Evolutionary conservation across 2,329 filamentous ascomycete species (phyloP).

Genomic region (Colletotrichum aenigma): DNA sequence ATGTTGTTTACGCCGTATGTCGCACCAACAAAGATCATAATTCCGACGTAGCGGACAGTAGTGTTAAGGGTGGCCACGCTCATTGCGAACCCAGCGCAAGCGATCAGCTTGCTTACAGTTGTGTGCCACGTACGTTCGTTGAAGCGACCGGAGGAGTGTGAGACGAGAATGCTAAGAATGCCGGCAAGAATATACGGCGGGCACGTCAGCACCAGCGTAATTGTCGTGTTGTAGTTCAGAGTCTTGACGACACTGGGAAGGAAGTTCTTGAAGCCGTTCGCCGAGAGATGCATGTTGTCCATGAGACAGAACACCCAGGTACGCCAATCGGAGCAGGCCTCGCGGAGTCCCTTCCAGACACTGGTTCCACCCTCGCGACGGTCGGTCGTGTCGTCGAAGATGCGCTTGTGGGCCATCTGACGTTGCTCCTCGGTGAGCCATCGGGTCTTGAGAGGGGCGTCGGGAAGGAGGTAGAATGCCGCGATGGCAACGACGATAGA

Average conservation of each 20-base stretch:
- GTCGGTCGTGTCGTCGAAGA: constrained; percentile 31
- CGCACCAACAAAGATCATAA: constrained; percentile 40
- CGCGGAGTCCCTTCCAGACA: constrained; percentile 45
- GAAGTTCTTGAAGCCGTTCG: constrained; percentile 47
- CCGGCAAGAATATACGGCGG: constrained; percentile 49
- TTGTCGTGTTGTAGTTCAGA: constrained; percentile 44
- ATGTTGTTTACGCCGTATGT: constrained; percentile 45
- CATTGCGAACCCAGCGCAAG: constrained; percentile 32
- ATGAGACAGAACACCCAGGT: constrained; percentile 55
- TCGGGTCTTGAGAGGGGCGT: constrained; percentile 39
- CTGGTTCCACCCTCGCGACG: constrained; percentile 40
- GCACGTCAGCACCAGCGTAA: constrained; percentile 50
- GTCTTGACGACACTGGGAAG: constrained; percentile 42
- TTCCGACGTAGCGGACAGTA: constrained; percentile 23
- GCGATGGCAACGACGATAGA: constrained; percentile 38
- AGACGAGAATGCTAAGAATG: constrained; percentile 39
- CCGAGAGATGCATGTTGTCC: constrained; percentile 55
- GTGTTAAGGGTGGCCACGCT: constrained; percentile 27
- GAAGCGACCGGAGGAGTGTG: constrained; percentile 46
- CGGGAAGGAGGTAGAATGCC: constrained; percentile 42
- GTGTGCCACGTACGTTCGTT: constrained; percentile 55
- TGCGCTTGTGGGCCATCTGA: constrained; percentile 40
- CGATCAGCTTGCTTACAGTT: constrained; percentile 44
- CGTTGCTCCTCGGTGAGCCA: constrained; percentile 45
- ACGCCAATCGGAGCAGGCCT: constrained; percentile 48